phyloP scores from a whole-genome alignment of 225 moss, liverwort and hornwort species.

The Climacium dendroides region DNA sequence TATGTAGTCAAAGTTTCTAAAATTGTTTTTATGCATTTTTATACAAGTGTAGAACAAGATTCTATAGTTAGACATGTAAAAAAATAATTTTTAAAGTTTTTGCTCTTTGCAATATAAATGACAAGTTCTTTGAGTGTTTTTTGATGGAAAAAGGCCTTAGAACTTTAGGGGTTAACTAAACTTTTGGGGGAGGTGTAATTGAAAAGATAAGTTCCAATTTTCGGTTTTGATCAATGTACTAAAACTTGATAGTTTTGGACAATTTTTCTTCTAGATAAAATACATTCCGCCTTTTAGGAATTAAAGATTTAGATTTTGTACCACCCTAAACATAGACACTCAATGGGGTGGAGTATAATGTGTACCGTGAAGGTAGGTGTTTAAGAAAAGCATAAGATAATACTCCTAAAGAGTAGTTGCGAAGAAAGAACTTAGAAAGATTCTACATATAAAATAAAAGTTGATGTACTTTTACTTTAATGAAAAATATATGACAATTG shows the following conservation, averaged over 20 bases:
- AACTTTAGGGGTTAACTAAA: not conserved
- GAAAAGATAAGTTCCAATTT: not conserved
- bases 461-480: not conserved
- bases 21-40: too few species aligned
- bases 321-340: too few species aligned
- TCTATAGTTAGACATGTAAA: too few species aligned
- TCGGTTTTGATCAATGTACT: not conserved
- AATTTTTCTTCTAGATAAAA: not conserved
- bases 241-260: not conserved
- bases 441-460: not conserved
- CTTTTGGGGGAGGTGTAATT: rapidly evolving
- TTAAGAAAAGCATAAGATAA: not conserved
- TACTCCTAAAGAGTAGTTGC: too few species aligned
- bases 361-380: not conserved
- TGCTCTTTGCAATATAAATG: too few species aligned
- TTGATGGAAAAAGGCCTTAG: too few species aligned
- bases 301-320: not conserved
- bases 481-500: not conserved
- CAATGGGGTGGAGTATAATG: rapidly evolving
- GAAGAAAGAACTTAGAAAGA: too few species aligned
- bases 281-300: rapidly evolving
- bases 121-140: too few species aligned
- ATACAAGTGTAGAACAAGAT: too few species aligned
- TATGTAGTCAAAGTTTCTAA: too few species aligned
- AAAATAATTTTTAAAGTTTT: too few species aligned